A percentile compares a stretch with the other conserved stretches of the same genome.
Evolutionary conservation across 1,139 yeast species (phyloP).

Genomic region (Nakaseomyces kungkrabaensis): DNA sequence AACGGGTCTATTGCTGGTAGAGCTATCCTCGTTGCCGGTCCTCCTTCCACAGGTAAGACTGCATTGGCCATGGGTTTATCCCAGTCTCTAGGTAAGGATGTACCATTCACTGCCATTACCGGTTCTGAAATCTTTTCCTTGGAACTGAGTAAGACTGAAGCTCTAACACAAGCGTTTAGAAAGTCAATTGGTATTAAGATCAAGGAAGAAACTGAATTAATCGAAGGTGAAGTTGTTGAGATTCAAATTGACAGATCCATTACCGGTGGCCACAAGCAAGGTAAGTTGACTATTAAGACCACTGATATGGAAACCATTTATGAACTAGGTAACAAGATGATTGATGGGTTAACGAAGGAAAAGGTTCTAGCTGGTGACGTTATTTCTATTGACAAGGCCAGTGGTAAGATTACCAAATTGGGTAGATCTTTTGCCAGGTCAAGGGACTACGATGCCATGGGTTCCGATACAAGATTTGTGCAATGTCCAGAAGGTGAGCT

Average conservation of each 20-base stretch:
- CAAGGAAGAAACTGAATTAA: constrained; percentile 92
- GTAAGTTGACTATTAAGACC: constrained; percentile 91
- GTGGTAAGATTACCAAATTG: constrained; percentile 85
- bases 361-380: constrained; percentile 97
- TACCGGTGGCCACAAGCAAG: constrained; percentile 97
- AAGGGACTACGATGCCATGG: constrained; percentile 98
- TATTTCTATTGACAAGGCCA: constrained; percentile 88
- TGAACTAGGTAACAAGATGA: constrained; percentile 95
- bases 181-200: constrained; percentile 91
- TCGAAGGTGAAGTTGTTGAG: constrained; percentile 98
- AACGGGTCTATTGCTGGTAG: constrained; percentile 95
- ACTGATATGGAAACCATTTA: constrained; percentile 99
- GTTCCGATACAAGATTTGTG: constrained; percentile 94
- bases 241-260: constrained; percentile 93
- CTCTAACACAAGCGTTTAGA: constrained; percentile 90
- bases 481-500: constrained; percentile 99
- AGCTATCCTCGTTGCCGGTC: constrained; percentile 93
- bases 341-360: constrained; percentile 89
- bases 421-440: constrained; percentile 96
- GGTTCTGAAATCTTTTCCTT: constrained; percentile 89
- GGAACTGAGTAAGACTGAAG: constrained; percentile 90
- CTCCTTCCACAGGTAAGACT: constrained; percentile 97
- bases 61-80: constrained; percentile 97
- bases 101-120: constrained; percentile 91
- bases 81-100: constrained; percentile 80